Percentiles rank a stretch among this genome's conserved stretches.
These are phyloP conservation scores for Daldinia loculata DNA, from an alignment of 495 filamentous ascomycete species.

Conservation along the genomic window DNA sequence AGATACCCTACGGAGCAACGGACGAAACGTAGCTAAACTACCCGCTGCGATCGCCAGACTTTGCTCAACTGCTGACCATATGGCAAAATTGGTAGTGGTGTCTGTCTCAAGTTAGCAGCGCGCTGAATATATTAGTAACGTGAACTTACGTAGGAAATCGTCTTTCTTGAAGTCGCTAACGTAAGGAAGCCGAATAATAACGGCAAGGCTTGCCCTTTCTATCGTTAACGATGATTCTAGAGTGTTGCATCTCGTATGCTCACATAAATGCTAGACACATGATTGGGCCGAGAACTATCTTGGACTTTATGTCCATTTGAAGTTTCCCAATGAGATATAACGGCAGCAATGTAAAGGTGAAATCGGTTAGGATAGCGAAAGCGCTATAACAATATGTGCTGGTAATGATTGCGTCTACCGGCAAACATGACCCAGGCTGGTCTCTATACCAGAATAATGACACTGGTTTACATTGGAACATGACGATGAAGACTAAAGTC, in stretches of 20 bases:
- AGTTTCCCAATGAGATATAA: neutral
- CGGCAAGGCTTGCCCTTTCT: neutral
- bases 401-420: neutral
- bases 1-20: neutral
- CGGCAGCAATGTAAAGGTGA: neutral
- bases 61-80: conserved; percentile 1
- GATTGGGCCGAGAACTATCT: neutral
- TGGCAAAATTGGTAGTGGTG: neutral
- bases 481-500: neutral
- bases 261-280: neutral
- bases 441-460: neutral
- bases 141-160: neutral
- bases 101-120: neutral
- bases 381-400: neutral
- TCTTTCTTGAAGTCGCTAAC: neutral
- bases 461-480: neutral
- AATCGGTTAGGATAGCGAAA: neutral
- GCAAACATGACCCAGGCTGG: neutral
- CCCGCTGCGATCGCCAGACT: neutral
- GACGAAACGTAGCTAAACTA: conserved; percentile 1
- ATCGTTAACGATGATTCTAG: neutral
- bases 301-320: neutral
- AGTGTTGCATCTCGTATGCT: neutral
- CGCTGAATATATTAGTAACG: neutral
- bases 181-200: neutral